Evolutionary conservation across 2,329 filamentous ascomycete species (phyloP).

Genomic region (Alternaria ethzedia): DNA sequence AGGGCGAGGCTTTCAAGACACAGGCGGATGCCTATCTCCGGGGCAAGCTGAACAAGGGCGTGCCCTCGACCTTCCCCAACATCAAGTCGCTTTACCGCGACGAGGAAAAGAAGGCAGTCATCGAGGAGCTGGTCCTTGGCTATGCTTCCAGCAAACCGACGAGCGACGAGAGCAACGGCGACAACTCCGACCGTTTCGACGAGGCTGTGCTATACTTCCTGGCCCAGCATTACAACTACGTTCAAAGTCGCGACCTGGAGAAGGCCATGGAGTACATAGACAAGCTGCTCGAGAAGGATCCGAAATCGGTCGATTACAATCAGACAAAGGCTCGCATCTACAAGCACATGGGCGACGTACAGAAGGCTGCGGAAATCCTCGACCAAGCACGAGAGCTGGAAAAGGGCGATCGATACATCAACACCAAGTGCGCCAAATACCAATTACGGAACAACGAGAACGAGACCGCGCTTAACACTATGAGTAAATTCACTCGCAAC

Average conservation of each 20-base stretch:
- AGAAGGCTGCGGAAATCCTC: conserved; percentile 86
- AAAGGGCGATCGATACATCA: conserved; percentile 93
- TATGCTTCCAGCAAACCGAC: conserved; percentile 70
- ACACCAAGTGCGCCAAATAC: conserved; percentile 97
- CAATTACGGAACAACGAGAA: conserved; percentile 92
- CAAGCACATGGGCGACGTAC: conserved; percentile 83
- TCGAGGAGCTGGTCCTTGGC: conserved; percentile 77
- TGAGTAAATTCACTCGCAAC: conserved; percentile 92
- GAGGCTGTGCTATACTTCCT: conserved; percentile 89
- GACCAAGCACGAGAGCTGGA: conserved; percentile 85
- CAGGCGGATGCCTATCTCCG: conserved; percentile 81
- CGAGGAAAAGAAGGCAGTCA: conserved; percentile 74
- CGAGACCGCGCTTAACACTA: conserved; percentile 82
- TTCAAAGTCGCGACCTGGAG: conserved; percentile 79
- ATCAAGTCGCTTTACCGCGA: conserved; percentile 91
- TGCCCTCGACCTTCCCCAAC: conserved; percentile 96
- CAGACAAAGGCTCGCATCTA: conserved; percentile 95
- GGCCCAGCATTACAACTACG: conserved; percentile 96
- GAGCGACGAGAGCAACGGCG: conserved; percentile 60
- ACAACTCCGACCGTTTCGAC: conserved; percentile 67
- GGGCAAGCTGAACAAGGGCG: conserved; percentile 86
- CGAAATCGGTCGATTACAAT: conserved; percentile 85
- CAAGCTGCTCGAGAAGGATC: conserved; percentile 78
- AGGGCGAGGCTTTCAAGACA: conserved; percentile 78
- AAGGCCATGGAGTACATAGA: conserved; percentile 86